Base-by-base conservation (phyloP, 768 basidiomycete species). In the Kwoniella mangroviensis region DNA sequence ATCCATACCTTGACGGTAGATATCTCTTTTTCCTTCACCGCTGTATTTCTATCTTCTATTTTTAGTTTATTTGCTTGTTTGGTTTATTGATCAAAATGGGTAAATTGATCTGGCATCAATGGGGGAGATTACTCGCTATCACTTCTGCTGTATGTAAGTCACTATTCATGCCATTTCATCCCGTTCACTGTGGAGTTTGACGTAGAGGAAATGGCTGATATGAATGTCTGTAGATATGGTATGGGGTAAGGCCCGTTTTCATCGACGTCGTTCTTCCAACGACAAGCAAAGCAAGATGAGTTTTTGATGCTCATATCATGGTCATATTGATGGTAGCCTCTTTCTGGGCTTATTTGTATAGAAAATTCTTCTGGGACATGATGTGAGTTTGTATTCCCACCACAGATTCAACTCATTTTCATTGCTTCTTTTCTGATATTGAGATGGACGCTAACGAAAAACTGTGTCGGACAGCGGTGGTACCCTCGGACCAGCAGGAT, bases 351-450 rank as follows among this genome's bases (percentile, higher is more conserved):
- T 82, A 94, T 15, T 85, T 90, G 75, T 94, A 89, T 85, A 91
- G 93, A 83, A 96, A 96, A 85, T 96, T 93, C 88, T 94, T 96
- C 85, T 96, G 92, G 91, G 94, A 96, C 85, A 93, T 96, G 80
- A 85, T 93, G 76, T 77, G 70, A 64, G 74, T 70, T 24, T 19
- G 15, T 49, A 34, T 34, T 34, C 34, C 34, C 3, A 34, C 45
- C 45, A 19, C 45, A 49, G 12, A 10, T 49, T 34, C 34, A 34
- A 34, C 34, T 34, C 34, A 34, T 34, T 34, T 34, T 7, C 4
- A 34, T 34, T 34, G 34, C 34, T 34, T 34, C 34, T 34, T 3
- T 3, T 34, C 26, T 26, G 26, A 26, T 26, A 26, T 34, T 34
- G 34, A 34, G 34, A 34, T 34, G 9, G 57, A 59, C 28, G 21